Conservation (phyloP, 345 rosid species). For the Jatropha curcas region DNA sequence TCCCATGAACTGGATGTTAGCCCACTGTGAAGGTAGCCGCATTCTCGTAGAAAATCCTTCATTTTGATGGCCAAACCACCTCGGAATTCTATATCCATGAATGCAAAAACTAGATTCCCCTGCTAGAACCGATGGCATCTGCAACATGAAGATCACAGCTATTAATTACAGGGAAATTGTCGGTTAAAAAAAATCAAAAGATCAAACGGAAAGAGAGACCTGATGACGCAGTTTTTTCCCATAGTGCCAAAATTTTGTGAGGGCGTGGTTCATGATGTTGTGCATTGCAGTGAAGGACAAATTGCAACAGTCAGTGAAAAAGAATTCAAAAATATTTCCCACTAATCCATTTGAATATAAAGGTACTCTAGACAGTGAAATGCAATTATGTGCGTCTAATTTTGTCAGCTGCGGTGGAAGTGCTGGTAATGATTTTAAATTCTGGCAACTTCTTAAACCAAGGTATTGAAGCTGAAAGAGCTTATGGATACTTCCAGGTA, state of each 20-base stretch:
- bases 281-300: neutral
- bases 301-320: neutral
- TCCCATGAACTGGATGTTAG: neutral
- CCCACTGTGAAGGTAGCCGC: neutral
- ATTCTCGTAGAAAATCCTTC: neutral
- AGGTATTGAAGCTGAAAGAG: conserved; percentile 17
- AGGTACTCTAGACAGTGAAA: neutral
- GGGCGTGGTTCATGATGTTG: neutral
- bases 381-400: conserved; percentile 5
- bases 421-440: conserved; percentile 6
- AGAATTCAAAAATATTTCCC: neutral
- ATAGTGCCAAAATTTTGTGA: neutral
- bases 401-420: conserved; percentile 17
- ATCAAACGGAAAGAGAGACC: neutral
- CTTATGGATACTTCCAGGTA: conserved; percentile 22
- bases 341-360: neutral
- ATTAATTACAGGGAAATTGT: neutral
- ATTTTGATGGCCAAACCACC: neutral
- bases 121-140: neutral
- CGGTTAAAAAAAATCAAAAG: too few relatives aligned
- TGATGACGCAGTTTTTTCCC: neutral
- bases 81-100: neutral
- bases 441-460: neutral
- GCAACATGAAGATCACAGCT: neutral
- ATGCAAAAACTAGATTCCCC: neutral